Evolutionary conservation across 2,329 filamentous ascomycete species (phyloP).

Genomic region (Hymenoscyphus albidus): DNA sequence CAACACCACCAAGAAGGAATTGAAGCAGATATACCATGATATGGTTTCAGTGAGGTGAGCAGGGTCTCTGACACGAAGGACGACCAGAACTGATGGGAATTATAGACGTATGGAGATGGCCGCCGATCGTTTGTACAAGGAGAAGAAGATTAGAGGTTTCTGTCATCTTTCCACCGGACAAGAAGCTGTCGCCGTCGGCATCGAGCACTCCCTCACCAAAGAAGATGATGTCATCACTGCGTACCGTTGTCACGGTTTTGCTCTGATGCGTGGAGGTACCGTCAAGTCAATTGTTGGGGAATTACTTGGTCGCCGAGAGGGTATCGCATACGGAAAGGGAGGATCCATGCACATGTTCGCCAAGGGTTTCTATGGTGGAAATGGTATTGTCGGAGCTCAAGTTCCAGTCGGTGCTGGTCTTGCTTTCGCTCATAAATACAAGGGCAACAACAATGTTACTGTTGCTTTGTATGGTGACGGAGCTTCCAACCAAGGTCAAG

Average conservation of each 20-base stretch:
- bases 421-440: constrained; percentile 96
- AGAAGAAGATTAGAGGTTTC: constrained; percentile 99
- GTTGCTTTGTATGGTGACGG: constrained; percentile 95
- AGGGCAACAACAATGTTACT: constrained; percentile 77
- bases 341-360: constrained; percentile 99
- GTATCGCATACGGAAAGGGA: constrained; percentile 98
- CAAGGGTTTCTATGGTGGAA: constrained; percentile 96
- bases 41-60: constrained; percentile 91
- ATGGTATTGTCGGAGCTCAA: constrained; percentile 98
- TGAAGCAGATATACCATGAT: constrained; percentile 98
- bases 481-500: constrained; percentile 98
- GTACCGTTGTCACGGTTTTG: constrained; percentile 98
- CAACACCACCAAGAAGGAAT: constrained; percentile 91
- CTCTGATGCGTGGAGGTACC: constrained; percentile 88
- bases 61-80: constrained; percentile 6
- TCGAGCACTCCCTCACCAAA: constrained; percentile 91
- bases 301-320: constrained; percentile 88
- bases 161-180: constrained; percentile 97
- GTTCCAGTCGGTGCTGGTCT: constrained; percentile 95
- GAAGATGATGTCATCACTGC: constrained; percentile 94
- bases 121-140: constrained; percentile 97
- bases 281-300: constrained; percentile 94
- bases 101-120: constrained; percentile 98
- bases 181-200: constrained; percentile 94
- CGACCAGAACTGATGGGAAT: constrained; percentile 12